phyloP scores from a whole-genome alignment of 495 filamentous ascomycete species.

The Talaromyces thailandensis region DNA sequence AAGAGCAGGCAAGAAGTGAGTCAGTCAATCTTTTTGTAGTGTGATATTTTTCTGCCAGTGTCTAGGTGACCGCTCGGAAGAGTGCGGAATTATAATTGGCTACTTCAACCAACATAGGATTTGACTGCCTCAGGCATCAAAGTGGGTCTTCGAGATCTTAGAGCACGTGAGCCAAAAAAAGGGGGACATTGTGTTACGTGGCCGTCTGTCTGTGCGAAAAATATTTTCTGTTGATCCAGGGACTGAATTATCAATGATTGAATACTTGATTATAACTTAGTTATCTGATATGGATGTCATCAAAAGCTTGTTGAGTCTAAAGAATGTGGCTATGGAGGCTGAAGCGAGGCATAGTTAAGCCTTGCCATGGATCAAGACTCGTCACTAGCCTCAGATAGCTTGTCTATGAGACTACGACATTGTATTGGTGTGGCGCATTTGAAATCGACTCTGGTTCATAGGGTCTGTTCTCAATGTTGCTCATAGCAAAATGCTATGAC shows the following conservation, averaged over 20 bases:
- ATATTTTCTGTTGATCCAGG: background rate
- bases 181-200: background rate
- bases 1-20: background rate
- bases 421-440: too few species aligned
- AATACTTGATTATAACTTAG: too few species aligned
- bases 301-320: background rate
- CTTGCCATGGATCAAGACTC: background rate
- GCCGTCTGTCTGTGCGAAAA: background rate
- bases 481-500: too few species aligned
- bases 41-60: background rate
- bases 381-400: background rate
- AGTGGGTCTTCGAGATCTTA: background rate
- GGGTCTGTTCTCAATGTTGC: too few species aligned
- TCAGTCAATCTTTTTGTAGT: background rate
- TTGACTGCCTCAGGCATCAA: background rate
- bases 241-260: too few species aligned
- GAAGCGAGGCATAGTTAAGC: background rate
- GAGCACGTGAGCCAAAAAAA: background rate
- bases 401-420: too few species aligned
- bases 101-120: background rate
- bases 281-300: background rate
- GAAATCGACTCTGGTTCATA: too few species aligned
- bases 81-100: background rate
- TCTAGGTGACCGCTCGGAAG: background rate
- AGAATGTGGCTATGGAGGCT: background rate